Conservation (phyloP, 1,139 yeast species). For the Pichia inconspicua region DNA sequence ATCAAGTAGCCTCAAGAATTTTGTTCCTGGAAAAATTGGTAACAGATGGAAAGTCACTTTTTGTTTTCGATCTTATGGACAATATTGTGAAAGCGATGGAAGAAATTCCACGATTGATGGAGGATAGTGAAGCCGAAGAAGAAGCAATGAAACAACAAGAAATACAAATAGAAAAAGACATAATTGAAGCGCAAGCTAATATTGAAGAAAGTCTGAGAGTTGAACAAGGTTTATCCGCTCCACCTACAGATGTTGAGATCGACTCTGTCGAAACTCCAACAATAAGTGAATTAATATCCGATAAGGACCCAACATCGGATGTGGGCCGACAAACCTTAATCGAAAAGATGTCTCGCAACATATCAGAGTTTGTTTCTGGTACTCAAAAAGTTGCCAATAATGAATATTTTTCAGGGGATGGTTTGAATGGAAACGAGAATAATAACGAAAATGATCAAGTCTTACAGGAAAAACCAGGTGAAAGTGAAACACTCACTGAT, state of each 20-base stretch:
- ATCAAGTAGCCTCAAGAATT: constrained; percentile 13
- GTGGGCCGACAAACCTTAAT: background rate
- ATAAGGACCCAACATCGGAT: background rate
- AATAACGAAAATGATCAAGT: too few relatives aligned
- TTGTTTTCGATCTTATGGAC: constrained; percentile 13
- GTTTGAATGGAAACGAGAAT: too few relatives aligned
- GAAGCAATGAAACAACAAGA: background rate
- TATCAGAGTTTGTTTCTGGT: background rate
- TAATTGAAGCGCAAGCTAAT: background rate
- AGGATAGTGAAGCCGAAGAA: constrained; percentile 13
- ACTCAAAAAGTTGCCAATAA: background rate
- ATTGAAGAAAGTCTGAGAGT: background rate
- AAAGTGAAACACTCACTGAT: too few relatives aligned
- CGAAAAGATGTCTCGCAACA: background rate
- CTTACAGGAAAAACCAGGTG: too few relatives aligned
- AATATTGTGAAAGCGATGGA: constrained; percentile 6
- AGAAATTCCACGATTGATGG: constrained; percentile 3
- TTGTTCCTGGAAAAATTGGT: constrained; percentile 16
- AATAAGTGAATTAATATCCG: background rate
- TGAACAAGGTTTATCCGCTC: background rate
- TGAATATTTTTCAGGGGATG: too few relatives aligned
- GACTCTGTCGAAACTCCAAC: background rate
- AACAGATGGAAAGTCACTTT: constrained; percentile 21
- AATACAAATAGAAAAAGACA: background rate
- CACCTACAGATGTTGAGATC: background rate